Evolutionary conservation across 805 yeast species (phyloP), one percentile per base, ranked within the genome.

Genomic region (Candida sanyiensis): DNA sequence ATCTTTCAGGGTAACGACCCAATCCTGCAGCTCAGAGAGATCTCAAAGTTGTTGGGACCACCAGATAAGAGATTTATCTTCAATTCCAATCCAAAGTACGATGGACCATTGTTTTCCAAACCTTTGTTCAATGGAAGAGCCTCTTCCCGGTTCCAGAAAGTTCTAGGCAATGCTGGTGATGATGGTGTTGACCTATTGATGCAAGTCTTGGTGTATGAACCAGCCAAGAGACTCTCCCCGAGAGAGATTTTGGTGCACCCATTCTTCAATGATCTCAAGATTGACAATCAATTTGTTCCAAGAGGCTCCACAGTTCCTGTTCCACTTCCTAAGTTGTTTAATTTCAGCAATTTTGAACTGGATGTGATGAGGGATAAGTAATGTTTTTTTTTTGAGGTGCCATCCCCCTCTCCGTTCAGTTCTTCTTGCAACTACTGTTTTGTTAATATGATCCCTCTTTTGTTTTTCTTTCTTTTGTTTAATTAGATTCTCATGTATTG

Each of bases 1-100:
- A 77, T 93, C n/a, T 93, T 93, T 66, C 96, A 89, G 62, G 97
- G 98, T 33, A 85, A 80, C 51, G 82, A 84, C 44, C 95, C 96
- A 37, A 74, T 81, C 56, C 72, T 86, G 46, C 98, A 93, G 62
- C 69, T 93, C 46, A 80, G 90, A 48, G 95, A 90, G 57, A 88
- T 93, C 45, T 80, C 95, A 27, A 88, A 90, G 61, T 65, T 88
- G 32, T 68, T 90, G 51, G 98, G 98, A 1, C 90, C 94, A 3
- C 97, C 97, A 5, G 79, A 72, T 42, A 72, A 70, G 48, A 71
- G 78, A 38, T 83, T 83, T 52, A 74, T 83, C 45, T 80, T 75
- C 62, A 80, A 80, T 51, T 77, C 83, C 30, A 83, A 83, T 52
- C 85, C 90, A 11, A 72, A 75, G 42, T 83, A 83, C 57, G 72